phyloP scores from a whole-genome alignment of 2,329 filamentous ascomycete genomes.

The Zymoseptoria ardabiliae region DNA sequence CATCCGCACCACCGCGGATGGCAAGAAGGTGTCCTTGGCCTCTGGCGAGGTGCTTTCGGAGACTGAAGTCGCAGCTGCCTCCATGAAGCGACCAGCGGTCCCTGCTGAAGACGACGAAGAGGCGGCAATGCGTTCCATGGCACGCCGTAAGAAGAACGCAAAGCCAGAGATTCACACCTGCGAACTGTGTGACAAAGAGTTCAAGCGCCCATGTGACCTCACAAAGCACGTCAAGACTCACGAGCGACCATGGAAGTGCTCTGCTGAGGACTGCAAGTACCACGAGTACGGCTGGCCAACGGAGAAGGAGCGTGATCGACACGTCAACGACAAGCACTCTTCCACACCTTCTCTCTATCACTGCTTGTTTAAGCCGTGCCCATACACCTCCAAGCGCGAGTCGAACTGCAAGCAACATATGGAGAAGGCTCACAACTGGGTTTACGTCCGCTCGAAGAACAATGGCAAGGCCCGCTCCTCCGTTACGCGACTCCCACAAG shows the following conservation, averaged over 20 bases:
- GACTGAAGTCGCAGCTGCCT: conserved; percentile 51
- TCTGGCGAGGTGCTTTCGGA: conserved; percentile 38
- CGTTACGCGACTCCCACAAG: conserved; percentile 50
- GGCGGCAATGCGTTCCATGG: conserved; percentile 85
- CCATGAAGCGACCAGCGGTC: conserved; percentile 45
- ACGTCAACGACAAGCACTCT: conserved; percentile 94
- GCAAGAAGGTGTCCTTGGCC: conserved; percentile 69
- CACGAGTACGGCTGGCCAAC: conserved; percentile 87
- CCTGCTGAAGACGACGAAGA: conserved; percentile 68
- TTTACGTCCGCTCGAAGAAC: conserved; percentile 86
- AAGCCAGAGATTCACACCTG: conserved; percentile 32
- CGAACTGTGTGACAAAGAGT: conserved; percentile 86
- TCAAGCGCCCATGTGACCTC: conserved; percentile 93
- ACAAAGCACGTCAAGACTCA: conserved; percentile 99
- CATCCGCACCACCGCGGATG: conserved; percentile 66
- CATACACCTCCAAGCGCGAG: conserved; percentile 90
- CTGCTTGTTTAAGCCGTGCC: conserved; percentile 76
- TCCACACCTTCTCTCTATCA: conserved; percentile 70
- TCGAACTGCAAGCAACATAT: conserved; percentile 98
- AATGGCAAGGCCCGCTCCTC: conserved; percentile 63
- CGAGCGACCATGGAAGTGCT: conserved; percentile 92
- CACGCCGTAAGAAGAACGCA: conserved; percentile 87
- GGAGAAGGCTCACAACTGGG: conserved; percentile 91
- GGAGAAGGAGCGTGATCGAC: conserved; percentile 93
- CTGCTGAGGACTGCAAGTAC: conserved; percentile 77